These are phyloP conservation scores for Kurtzmaniella cleridarum DNA, from an alignment of 805 yeast species.

Conservation along the genomic window DNA sequence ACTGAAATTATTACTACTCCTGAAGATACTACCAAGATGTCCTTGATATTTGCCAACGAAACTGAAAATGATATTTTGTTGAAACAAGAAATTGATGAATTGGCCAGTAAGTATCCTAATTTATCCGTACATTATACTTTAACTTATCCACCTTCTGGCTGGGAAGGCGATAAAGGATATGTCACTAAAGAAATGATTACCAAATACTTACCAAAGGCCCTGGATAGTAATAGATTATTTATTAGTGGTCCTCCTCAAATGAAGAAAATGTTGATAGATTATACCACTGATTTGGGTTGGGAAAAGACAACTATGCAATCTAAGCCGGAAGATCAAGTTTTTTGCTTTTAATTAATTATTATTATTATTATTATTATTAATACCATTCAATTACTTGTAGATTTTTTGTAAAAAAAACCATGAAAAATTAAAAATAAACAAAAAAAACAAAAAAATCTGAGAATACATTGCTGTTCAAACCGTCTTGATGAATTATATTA, in stretches of 20 bases:
- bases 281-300: conserved; percentile 61
- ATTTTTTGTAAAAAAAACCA: too few species aligned
- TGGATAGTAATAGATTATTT: conserved; percentile 49
- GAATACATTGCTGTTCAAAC: too few species aligned
- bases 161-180: conserved; percentile 58
- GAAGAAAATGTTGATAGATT: conserved; percentile 48
- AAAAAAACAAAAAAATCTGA: too few species aligned
- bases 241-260: conserved; percentile 74
- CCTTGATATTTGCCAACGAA: conserved; percentile 67
- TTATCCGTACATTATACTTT: conserved; percentile 58
- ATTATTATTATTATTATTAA: too few species aligned
- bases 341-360: conserved; percentile 37
- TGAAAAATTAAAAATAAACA: too few species aligned
- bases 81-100: conserved; percentile 67
- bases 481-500: too few species aligned
- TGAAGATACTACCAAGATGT: conserved; percentile 55
- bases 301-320: conserved; percentile 41
- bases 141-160: conserved; percentile 41
- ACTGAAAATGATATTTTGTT: conserved; percentile 72
- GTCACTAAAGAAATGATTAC: conserved; percentile 55
- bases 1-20: conserved; percentile 66
- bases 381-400: too few species aligned
- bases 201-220: conserved; percentile 47
- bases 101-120: conserved; percentile 56
- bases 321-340: conserved; percentile 50